These are phyloP conservation scores for Lactarius pseudohatsudake DNA, from an alignment of 768 basidiomycete species.

Conservation along the genomic window DNA sequence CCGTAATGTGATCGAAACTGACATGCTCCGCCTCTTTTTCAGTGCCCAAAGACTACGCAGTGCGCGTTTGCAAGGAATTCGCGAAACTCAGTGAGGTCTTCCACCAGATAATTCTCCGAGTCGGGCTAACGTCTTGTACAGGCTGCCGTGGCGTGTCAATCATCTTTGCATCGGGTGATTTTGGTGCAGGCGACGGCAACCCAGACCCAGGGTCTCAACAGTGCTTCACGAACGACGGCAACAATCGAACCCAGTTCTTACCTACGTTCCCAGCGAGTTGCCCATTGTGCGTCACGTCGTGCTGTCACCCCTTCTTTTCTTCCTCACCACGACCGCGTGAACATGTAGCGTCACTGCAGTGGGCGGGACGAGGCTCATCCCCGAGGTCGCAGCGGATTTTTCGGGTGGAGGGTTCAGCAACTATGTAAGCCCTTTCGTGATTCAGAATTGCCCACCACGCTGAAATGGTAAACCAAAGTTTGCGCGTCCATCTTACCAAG, in stretches of 20 bases:
- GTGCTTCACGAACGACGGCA: constrained; percentile 61
- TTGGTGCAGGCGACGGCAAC: constrained; percentile 66
- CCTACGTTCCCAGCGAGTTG: constrained; percentile 58
- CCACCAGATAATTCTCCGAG: not conserved
- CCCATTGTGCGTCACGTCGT: constrained; percentile 37
- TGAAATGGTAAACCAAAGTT: constrained; percentile 44
- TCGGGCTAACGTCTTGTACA: constrained; percentile 29
- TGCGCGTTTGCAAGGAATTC: constrained; percentile 51
- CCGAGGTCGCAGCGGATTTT: constrained; percentile 59
- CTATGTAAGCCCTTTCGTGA: constrained; percentile 44
- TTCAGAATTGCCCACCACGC: not conserved
- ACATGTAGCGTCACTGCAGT: constrained; percentile 63
- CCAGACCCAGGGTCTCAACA: constrained; percentile 49
- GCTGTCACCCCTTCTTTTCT: not conserved
- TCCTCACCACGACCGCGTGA: not conserved
- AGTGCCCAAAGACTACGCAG: constrained; percentile 53
- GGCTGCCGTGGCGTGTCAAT: constrained; percentile 67
- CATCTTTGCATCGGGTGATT: constrained; percentile 65
- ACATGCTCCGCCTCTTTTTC: constrained; percentile 4
- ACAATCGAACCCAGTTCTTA: constrained; percentile 51
- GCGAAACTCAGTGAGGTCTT: constrained; percentile 56
- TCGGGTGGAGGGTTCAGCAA: constrained; percentile 78
- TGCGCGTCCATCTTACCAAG: constrained; percentile 52
- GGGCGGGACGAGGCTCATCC: constrained; percentile 60
- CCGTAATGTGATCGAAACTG: not conserved